phyloP scores from a whole-genome alignment of 192 early-diverging fungal genomes.

The Mortierella hygrophila region DNA sequence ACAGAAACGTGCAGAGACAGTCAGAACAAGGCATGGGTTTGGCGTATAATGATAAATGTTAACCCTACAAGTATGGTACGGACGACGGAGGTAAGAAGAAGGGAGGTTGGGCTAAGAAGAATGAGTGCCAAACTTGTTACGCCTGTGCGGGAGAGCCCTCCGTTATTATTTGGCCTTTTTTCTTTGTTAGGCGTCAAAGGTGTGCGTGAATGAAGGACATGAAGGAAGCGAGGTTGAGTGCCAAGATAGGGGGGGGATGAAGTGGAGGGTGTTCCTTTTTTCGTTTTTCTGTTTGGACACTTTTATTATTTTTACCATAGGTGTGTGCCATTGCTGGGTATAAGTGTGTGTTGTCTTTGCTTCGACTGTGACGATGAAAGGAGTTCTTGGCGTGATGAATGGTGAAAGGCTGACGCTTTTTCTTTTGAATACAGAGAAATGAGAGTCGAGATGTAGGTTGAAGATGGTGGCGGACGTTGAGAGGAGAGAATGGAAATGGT shows the following conservation, averaged over 20 bases:
- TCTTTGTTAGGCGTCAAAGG: neutral
- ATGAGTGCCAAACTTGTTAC: neutral
- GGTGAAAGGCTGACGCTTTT: too few relatives aligned
- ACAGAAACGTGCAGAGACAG: neutral
- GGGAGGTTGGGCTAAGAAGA: neutral
- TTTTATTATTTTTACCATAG: slow-evolving; percentile 22
- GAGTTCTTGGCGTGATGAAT: neutral
- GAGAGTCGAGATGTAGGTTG: neutral
- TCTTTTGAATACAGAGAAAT: too few relatives aligned
- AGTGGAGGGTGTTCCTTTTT: neutral
- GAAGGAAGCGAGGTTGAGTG: neutral
- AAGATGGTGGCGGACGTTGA: neutral
- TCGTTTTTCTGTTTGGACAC: neutral
- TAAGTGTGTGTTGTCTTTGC: neutral
- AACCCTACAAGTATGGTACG: neutral
- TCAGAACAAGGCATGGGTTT: neutral
- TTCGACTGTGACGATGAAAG: neutral
- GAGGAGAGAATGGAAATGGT: neutral
- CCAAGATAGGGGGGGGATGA: neutral
- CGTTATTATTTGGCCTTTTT: neutral
- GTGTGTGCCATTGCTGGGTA: slow-evolving; percentile 19
- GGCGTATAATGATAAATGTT: neutral
- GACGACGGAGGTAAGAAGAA: neutral
- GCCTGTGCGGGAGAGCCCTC: slow-evolving; percentile 7
- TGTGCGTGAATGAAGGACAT: neutral